Conservation (phyloP, 257 asterid genomes). For the Solanum pimpinellifolium region DNA sequence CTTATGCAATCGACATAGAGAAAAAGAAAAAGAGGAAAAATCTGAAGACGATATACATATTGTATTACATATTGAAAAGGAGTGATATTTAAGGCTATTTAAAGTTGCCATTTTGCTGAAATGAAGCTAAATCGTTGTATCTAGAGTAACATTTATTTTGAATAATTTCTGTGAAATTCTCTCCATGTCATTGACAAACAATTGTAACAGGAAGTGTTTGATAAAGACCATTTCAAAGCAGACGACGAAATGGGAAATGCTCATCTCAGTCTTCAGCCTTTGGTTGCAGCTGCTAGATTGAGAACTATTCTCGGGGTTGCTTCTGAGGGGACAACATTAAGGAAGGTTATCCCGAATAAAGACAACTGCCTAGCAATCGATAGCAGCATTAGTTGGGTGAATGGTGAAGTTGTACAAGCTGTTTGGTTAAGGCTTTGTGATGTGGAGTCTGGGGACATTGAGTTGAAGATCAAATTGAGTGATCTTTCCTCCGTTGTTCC, state of each 20-base stretch:
- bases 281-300: slow-evolving; percentile 29
- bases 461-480: slow-evolving; percentile 22
- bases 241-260: slow-evolving; percentile 44
- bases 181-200: background rate
- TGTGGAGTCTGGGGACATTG: slow-evolving; percentile 37
- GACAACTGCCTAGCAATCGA: slow-evolving; percentile 36
- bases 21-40: background rate
- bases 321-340: slow-evolving; percentile 22
- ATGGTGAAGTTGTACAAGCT: slow-evolving; percentile 28
- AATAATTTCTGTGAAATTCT: background rate
- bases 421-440: slow-evolving; percentile 38
- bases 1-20: background rate
- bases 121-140: background rate
- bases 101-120: background rate
- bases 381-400: slow-evolving; percentile 22
- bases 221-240: slow-evolving; percentile 34
- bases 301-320: slow-evolving; percentile 26
- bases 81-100: background rate
- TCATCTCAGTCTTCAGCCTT: slow-evolving; percentile 27
- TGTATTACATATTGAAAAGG: background rate
- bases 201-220: slow-evolving; percentile 31
- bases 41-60: background rate
- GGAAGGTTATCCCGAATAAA: slow-evolving; percentile 32
- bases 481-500: slow-evolving; percentile 11
- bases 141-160: background rate